Percentiles rank a stretch among this genome's conserved stretches.
phyloP scores from a whole-genome alignment of 768 basidiomycete genomes.

The Rhizopogon sp. region DNA sequence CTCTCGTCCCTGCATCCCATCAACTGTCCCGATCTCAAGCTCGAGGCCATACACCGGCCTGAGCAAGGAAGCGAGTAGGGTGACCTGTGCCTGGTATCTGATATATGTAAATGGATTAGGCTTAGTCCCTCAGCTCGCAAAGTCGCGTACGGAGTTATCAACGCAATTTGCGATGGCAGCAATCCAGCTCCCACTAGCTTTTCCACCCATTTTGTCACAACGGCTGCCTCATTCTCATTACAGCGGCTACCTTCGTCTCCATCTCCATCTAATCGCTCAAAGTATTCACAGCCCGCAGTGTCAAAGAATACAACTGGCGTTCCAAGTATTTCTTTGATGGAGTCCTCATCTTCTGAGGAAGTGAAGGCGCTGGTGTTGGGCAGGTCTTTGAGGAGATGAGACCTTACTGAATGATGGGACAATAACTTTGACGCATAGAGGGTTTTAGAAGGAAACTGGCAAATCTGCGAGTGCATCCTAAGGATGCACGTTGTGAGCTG shows the following conservation, averaged over 20 bases:
- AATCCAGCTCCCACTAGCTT: constrained; percentile 70
- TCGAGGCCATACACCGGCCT: constrained; percentile 59
- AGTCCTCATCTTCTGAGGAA: constrained; percentile 48
- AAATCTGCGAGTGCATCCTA: constrained; percentile 88
- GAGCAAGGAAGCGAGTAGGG: constrained; percentile 72
- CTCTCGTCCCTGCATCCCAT: constrained; percentile 97
- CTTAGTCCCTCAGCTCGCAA: neutral
- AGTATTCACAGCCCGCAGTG: constrained; percentile 91
- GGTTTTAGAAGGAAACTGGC: constrained; percentile 77
- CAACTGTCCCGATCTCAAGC: constrained; percentile 91
- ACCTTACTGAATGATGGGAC: constrained; percentile 66
- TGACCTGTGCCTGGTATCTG: constrained; percentile 94
- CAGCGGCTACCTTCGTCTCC: constrained; percentile 86
- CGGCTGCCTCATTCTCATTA: constrained; percentile 91
- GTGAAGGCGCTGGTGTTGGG: constrained; percentile 40
- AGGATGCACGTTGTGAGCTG: neutral
- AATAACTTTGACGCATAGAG: constrained; percentile 71
- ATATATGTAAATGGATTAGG: neutral
- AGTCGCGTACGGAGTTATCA: constrained; percentile 75
- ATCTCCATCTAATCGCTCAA: constrained; percentile 73
- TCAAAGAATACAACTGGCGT: constrained; percentile 91
- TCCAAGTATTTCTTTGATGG: constrained; percentile 64
- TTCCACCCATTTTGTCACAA: constrained; percentile 80
- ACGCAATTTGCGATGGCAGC: constrained; percentile 67
- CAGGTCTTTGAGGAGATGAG: constrained; percentile 69